These are phyloP conservation scores for Bipolaris oryzae DNA, from an alignment of 2,329 filamentous ascomycete species.

Conservation along the genomic window DNA sequence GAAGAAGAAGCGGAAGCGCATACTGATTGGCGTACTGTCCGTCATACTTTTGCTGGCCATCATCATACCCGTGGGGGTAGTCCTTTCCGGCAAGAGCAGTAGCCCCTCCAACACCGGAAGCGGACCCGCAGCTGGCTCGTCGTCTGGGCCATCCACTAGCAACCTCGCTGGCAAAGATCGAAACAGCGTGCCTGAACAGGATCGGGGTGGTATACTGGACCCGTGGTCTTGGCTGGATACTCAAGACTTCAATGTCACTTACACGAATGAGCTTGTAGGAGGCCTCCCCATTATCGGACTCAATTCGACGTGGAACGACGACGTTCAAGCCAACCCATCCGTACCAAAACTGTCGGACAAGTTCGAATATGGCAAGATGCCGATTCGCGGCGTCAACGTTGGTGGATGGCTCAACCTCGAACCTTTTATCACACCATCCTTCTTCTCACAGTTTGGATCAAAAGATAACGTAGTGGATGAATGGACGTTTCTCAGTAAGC, in stretches of 20 bases:
- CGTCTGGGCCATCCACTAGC: constrained; percentile 48
- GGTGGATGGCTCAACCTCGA: constrained; percentile 95
- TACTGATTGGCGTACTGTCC: constrained; percentile 51
- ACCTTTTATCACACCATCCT: constrained; percentile 92
- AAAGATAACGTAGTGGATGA: constrained; percentile 80
- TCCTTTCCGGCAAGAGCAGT: constrained; percentile 54
- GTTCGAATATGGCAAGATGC: constrained; percentile 79
- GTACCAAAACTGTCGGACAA: constrained; percentile 76
- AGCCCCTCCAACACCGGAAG: constrained; percentile 31
- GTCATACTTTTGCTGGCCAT: constrained; percentile 53
- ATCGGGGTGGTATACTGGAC: constrained; percentile 78
- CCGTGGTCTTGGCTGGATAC: constrained; percentile 93
- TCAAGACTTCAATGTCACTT: constrained; percentile 90
- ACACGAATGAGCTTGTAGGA: constrained; percentile 82
- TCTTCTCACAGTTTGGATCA: constrained; percentile 72
- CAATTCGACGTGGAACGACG: constrained; percentile 84
- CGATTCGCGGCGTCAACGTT: constrained; percentile 88
- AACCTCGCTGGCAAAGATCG: constrained; percentile 55
- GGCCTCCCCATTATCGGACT: constrained; percentile 91
- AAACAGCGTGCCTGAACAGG: constrained; percentile 59
- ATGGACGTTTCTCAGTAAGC: constrained; percentile 74
- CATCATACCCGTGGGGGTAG: constrained; percentile 55
- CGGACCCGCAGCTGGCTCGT: constrained; percentile 24
- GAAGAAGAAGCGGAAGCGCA: constrained; percentile 58
- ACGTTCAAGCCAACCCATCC: constrained; percentile 74